Conservation (phyloP, 139 green algal species). For the Astrephomene gubernaculifera region DNA sequence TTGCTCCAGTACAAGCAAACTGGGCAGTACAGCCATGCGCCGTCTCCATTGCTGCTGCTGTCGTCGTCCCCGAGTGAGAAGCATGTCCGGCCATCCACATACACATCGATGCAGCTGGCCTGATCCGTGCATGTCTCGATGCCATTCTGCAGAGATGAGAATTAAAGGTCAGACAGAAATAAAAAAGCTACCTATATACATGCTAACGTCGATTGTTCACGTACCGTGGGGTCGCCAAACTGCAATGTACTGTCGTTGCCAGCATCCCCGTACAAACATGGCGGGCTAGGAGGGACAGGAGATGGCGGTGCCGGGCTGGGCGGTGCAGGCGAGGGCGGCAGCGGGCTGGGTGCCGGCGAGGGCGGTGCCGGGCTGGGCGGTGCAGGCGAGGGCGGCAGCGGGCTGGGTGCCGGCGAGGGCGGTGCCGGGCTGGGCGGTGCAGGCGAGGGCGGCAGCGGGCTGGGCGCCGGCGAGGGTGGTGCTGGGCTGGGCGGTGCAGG, state of each 20-base stretch:
- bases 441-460: too few species aligned
- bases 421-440: too few species aligned
- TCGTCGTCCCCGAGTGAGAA: too few species aligned
- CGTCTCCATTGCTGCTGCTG: background rate
- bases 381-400: too few species aligned
- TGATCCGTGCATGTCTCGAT: background rate
- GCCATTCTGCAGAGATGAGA: conserved; percentile 12
- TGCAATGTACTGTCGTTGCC: background rate
- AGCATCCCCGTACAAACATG: background rate
- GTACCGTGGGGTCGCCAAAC: background rate
- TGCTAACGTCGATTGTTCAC: too few species aligned
- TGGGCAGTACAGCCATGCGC: background rate
- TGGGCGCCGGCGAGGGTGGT: too few species aligned
- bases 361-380: too few species aligned
- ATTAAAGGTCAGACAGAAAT: too few species aligned
- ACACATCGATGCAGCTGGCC: background rate
- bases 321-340: background rate
- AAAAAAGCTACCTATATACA: too few species aligned
- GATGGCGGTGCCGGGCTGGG: background rate
- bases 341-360: too few species aligned
- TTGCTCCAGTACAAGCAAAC: conserved; percentile 3
- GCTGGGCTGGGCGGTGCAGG: too few species aligned
- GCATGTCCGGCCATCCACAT: background rate
- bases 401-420: too few species aligned
- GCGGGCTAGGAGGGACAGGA: background rate